A percentile compares a stretch with the other conserved stretches of the same genome.
phyloP scores from a whole-genome alignment of 305 asterid species.

The Striga hermonthica region DNA sequence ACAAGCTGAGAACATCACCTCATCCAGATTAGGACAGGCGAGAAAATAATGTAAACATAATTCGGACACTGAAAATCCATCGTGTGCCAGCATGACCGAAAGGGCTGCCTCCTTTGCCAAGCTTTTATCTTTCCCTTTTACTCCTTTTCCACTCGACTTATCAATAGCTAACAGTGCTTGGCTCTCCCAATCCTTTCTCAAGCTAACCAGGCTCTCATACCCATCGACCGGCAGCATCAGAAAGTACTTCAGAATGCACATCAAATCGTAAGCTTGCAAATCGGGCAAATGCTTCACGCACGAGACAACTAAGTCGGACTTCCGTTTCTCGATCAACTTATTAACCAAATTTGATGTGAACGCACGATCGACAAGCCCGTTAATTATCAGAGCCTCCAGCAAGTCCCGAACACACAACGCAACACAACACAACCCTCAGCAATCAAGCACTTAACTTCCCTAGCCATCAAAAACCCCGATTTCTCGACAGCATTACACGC shows the following conservation, averaged over 20 bases:
- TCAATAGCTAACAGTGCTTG: constrained; percentile 53
- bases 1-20: constrained; percentile 71
- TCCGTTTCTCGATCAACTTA: constrained; percentile 53
- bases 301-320: constrained; percentile 54
- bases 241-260: constrained; percentile 77
- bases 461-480: constrained; percentile 48
- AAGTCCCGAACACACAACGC: constrained; percentile 59
- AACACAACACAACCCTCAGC: constrained; percentile 66
- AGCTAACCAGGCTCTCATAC: constrained; percentile 38
- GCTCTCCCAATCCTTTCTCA: constrained; percentile 81
- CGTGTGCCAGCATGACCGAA: constrained; percentile 72
- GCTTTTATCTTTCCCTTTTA: constrained; percentile 36
- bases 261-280: constrained; percentile 59
- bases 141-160: constrained; percentile 40
- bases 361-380: constrained; percentile 52
- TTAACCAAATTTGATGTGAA: constrained; percentile 42
- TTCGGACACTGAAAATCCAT: constrained; percentile 66
- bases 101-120: constrained; percentile 60
- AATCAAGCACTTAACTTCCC: constrained; percentile 59
- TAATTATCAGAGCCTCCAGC: constrained; percentile 50
- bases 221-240: constrained; percentile 50
- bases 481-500: constrained; percentile 46
- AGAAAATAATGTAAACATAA: constrained; percentile 78
- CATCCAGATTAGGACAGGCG: constrained; percentile 62
- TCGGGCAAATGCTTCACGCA: constrained; percentile 60